These are phyloP conservation scores for Trypanosoma grayi DNA, from an alignment of 208 protist genomes.

Conservation along the genomic window DNA sequence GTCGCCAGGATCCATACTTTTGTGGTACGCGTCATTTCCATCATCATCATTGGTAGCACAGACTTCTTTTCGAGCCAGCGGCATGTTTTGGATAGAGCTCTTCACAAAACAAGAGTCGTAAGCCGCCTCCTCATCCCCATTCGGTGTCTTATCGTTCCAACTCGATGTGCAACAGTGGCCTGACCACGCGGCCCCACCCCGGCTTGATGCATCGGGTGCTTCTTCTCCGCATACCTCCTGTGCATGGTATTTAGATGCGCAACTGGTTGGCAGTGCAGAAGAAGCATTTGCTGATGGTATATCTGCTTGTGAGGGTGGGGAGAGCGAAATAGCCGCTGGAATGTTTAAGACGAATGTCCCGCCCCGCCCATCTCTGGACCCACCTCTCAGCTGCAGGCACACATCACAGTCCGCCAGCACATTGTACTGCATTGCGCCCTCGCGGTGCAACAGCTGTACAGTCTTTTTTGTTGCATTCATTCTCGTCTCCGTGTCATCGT, in stretches of 20 bases:
- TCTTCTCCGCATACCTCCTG: neutral
- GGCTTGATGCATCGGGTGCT: too few species aligned
- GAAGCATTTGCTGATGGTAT: neutral
- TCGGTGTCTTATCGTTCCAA: neutral
- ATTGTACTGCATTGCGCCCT: neutral
- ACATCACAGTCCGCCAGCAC: conserved; percentile 1
- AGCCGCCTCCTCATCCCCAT: neutral
- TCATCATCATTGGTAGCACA: too few species aligned
- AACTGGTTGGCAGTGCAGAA: neutral
- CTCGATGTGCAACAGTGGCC: neutral
- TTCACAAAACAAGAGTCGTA: too few species aligned
- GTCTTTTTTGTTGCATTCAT: neutral
- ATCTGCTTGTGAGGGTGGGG: neutral
- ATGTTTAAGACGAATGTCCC: neutral
- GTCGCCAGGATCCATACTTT: too few species aligned
- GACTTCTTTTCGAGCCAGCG: too few species aligned
- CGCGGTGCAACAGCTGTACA: neutral
- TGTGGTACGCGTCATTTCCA: too few species aligned
- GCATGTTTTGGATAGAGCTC: too few species aligned
- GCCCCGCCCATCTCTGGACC: neutral
- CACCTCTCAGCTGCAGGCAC: neutral
- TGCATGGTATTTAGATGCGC: neutral
- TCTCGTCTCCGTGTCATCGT: neutral
- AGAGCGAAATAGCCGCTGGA: neutral
- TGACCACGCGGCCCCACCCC: neutral